phyloP scores from a whole-genome alignment of 331 rosid species.

The Arachis monticola region DNA sequence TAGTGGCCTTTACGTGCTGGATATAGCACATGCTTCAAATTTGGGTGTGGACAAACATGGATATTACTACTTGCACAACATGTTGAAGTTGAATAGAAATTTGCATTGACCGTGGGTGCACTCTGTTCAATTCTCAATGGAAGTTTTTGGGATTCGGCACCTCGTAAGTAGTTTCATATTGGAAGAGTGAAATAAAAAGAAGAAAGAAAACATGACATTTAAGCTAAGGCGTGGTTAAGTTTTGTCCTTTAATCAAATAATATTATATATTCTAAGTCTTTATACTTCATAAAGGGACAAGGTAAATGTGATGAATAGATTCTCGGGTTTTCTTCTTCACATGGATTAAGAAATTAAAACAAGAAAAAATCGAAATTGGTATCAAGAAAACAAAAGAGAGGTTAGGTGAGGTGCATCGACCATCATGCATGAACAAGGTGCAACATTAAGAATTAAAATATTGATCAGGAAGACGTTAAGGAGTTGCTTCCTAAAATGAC shows the following conservation, averaged over 20 bases:
- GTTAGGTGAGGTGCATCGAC: neutral
- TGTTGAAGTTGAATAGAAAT: neutral
- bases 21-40: too few relatives aligned
- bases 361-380: too few relatives aligned
- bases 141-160: slow-evolving; percentile 6
- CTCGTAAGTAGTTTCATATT: neutral
- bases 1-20: too few relatives aligned
- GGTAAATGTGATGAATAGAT: too few relatives aligned
- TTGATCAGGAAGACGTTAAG: neutral
- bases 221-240: neutral
- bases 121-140: slow-evolving; percentile 6
- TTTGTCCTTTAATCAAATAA: too few relatives aligned
- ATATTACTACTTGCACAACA: neutral
- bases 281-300: too few relatives aligned
- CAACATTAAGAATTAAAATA: neutral
- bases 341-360: too few relatives aligned
- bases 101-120: neutral
- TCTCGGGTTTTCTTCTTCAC: too few relatives aligned
- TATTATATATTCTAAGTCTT: too few relatives aligned
- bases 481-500: neutral
- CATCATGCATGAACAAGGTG: neutral
- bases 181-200: neutral
- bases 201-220: too few relatives aligned
- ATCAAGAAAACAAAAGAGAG: neutral
- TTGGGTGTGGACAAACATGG: neutral